Evolutionary conservation across 169 alveolate genomes (phyloP).

Genomic region (Plasmodium fragile): DNA sequence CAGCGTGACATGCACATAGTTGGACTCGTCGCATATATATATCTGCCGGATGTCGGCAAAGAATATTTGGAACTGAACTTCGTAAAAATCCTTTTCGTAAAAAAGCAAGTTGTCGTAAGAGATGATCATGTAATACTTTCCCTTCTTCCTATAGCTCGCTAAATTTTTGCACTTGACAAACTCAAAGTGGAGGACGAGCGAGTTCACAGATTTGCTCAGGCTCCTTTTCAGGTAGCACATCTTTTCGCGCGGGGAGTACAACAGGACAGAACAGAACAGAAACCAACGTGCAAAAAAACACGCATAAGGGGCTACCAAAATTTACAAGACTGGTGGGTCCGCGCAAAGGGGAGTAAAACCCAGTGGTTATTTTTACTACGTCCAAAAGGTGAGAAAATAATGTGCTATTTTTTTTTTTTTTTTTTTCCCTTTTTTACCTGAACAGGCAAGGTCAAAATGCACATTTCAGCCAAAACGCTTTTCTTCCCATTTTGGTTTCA

Average conservation of each 20-base stretch:
- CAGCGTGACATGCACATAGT: constrained; percentile 40
- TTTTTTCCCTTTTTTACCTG: not conserved
- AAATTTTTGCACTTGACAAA: constrained; percentile 67
- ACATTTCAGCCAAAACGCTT: not conserved
- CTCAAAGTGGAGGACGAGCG: constrained; percentile 52
- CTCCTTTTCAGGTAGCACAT: constrained; percentile 38
- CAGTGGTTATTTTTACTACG: constrained; percentile 1
- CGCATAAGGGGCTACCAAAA: not conserved
- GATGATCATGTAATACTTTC: constrained; percentile 37
- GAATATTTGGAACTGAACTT: constrained; percentile 33
- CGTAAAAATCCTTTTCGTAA: constrained; percentile 53
- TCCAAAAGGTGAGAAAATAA: not conserved
- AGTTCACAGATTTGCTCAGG: constrained; percentile 26
- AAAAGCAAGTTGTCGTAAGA: constrained; percentile 45
- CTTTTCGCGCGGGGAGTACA: not conserved
- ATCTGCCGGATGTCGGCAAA: constrained; percentile 29
- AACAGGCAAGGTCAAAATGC: not conserved
- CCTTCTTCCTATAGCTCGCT: constrained; percentile 18
- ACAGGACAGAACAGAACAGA: not conserved
- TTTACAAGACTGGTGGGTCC: not conserved
- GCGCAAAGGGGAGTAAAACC: not conserved
- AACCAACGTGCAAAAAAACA: not conserved
- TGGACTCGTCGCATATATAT: constrained; percentile 33
- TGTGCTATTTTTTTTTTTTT: not conserved
- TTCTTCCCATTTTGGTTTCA: not conserved